Evolutionary conservation across 1,139 yeast species (phyloP), one percentile per base, ranked within the genome.

Genomic region (Diutina ranongensis): DNA sequence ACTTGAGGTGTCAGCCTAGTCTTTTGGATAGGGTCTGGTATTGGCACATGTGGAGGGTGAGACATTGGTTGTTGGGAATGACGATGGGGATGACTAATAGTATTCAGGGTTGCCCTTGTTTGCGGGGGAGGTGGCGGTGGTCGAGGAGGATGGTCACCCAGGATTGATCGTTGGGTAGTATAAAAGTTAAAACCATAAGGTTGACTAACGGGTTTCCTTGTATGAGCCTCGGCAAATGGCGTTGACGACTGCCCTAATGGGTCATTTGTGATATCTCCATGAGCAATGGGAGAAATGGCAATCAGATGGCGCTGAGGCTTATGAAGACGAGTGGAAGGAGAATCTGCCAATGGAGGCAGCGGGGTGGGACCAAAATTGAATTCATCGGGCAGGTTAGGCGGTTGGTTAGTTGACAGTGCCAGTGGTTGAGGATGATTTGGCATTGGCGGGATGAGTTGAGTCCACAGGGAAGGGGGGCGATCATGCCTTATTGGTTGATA

Each of bases 381-480:
- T 16, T 38, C 42, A 27, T 38, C 42, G 4, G 36, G 36, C 22
- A 38, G 28, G 32, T 18, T n/a, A 7, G 42, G 33, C 21, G 9
- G 19, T 2, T 27, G 31, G 10, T 10, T 16, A 8, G 31, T 27
- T 12, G 20, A 21, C 4, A n/a, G 31, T 27, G 16, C 31, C 36
- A 18, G 36, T 15, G 42, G 42, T 27, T 25, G 28, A 22, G 40
- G 40, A 25, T 25, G 28, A n/a, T 25, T 22, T 2, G 42, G 42
- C 42, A 38, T 38, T 5, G 42, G 42, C 5, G 42, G 42, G 32
- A 38, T 38, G 12, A 38, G 33, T 21, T 38, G 42, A 3, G 33
- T 38, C 42, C 42, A 38, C 42, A 38, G 42, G 19, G 25, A 25
- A 31, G 42, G 42, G 13, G 42, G 42, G 5, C 42, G 42, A 25